Conservation (phyloP, 1,284 basidiomycete genomes). For the Sporisorium graminicola region DNA sequence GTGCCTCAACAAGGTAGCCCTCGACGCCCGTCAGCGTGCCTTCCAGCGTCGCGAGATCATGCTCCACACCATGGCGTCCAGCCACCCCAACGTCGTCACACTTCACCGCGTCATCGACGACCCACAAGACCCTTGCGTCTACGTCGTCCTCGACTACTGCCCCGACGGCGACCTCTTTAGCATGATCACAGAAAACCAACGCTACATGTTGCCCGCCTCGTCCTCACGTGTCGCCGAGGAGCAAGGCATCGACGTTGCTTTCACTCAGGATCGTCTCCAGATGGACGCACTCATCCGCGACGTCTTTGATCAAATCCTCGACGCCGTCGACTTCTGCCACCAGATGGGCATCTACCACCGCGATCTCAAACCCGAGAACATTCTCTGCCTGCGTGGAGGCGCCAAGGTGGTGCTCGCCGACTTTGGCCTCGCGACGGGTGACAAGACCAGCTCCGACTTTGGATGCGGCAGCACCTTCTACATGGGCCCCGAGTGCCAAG, state of each 20-base stretch:
- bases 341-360: conserved; percentile 86
- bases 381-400: conserved; percentile 83
- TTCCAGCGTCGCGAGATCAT: conserved; percentile 83
- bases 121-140: conserved; percentile 73
- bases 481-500: conserved; percentile 97
- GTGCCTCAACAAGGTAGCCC: conserved; percentile 76
- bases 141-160: conserved; percentile 79
- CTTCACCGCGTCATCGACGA: conserved; percentile 87
- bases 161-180: conserved; percentile 91
- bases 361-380: conserved; percentile 97
- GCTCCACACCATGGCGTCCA: conserved; percentile 77
- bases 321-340: conserved; percentile 88
- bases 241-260: conserved; percentile 49
- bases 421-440: conserved; percentile 95
- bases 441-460: conserved; percentile 88
- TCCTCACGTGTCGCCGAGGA: conserved; percentile 38
- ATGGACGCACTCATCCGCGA: conserved; percentile 65
- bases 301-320: conserved; percentile 76
- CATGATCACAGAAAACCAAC: conserved; percentile 75
- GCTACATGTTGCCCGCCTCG: conserved; percentile 75
- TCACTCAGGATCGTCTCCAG: conserved; percentile 42
- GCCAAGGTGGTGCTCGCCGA: conserved; percentile 89
- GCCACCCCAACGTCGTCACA: conserved; percentile 85
- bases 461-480: conserved; percentile 96
- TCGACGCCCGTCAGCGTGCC: conserved; percentile 79